Evolutionary conservation across 805 yeast genomes (phyloP).

Genomic region (Priceomyces fermenticarens): DNA sequence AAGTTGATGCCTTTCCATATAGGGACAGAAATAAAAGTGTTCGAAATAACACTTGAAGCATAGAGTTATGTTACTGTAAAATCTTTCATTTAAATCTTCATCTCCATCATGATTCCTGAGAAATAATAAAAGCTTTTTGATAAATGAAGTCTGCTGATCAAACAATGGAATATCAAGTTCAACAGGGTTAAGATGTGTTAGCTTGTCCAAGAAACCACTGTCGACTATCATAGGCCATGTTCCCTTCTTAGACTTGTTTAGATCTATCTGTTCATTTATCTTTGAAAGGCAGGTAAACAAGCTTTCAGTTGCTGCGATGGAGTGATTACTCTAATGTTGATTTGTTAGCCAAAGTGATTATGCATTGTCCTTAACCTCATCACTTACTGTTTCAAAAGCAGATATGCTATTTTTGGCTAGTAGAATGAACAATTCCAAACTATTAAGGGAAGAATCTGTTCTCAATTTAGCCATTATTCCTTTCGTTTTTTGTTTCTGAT

Average conservation of each 20-base stretch:
- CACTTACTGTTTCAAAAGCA: conserved; percentile 2
- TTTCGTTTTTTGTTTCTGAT: no score
- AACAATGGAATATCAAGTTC: conserved; percentile 6
- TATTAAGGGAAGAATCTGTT: neutral
- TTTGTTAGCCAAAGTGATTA: neutral
- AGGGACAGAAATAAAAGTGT: no score
- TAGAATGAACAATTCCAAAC: conserved; percentile 7
- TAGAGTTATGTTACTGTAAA: neutral
- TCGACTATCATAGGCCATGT: conserved; percentile 4
- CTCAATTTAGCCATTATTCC: no score
- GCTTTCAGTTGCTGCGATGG: neutral
- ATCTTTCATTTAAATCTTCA: neutral
- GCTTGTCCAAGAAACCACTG: conserved; percentile 5
- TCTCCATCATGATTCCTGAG: conserved; percentile 3
- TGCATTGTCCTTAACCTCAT: neutral
- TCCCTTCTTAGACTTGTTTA: neutral
- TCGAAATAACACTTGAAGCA: neutral
- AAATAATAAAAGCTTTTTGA: conserved; percentile 9
- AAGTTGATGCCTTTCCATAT: conserved; percentile 4
- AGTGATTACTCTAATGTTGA: neutral
- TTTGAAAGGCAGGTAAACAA: conserved; percentile 2
- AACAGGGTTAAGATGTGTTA: conserved; percentile 5
- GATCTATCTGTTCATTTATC: conserved; percentile 3
- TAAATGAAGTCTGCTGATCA: conserved; percentile 10
- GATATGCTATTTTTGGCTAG: conserved; percentile 5